Conservation (phyloP, 441 rosid genomes). For the Sinapis alba region DNA sequence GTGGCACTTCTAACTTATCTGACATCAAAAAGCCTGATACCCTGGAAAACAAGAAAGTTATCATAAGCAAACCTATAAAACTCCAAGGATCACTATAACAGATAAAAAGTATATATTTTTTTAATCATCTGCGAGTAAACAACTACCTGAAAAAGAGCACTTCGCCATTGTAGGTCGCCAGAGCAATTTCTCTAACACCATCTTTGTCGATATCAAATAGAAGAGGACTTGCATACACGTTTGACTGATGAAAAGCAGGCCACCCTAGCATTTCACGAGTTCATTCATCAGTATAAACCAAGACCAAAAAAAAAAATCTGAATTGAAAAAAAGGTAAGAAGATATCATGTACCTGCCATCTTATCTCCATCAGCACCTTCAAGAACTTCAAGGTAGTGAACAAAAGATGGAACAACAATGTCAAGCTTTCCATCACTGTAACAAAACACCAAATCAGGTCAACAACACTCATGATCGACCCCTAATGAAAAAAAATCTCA, state of each 20-base stretch:
- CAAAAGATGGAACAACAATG: slow-evolving; percentile 93
- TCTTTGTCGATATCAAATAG: slow-evolving; percentile 96
- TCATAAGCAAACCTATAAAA: slow-evolving; percentile 1
- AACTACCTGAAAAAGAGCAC: slow-evolving; percentile 92
- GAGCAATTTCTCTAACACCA: slow-evolving; percentile 92
- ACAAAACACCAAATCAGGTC: background rate
- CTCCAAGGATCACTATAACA: slow-evolving; percentile 8
- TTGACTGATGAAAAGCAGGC: slow-evolving; percentile 99
- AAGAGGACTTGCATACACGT: slow-evolving; percentile 96
- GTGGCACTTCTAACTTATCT: slow-evolving; percentile 92
- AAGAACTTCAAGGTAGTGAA: slow-evolving; percentile 98
- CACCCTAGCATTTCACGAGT: slow-evolving; percentile 63
- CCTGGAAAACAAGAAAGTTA: slow-evolving; percentile 49
- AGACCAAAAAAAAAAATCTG: too few relatives aligned
- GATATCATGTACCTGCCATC: slow-evolving; percentile 73
- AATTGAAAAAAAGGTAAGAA: too few relatives aligned
- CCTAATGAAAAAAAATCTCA: slow-evolving; percentile 11
- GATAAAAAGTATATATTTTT: background rate
- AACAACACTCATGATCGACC: slow-evolving; percentile 1
- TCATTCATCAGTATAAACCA: slow-evolving; percentile 22
- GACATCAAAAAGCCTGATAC: slow-evolving; percentile 95
- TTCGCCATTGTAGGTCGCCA: slow-evolving; percentile 98
- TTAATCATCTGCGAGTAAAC: background rate
- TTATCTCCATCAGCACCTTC: slow-evolving; percentile 99
- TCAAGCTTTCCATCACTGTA: slow-evolving; percentile 99